Evolutionary conservation across 805 yeast genomes (phyloP).

Genomic region (Pichia insulana): DNA sequence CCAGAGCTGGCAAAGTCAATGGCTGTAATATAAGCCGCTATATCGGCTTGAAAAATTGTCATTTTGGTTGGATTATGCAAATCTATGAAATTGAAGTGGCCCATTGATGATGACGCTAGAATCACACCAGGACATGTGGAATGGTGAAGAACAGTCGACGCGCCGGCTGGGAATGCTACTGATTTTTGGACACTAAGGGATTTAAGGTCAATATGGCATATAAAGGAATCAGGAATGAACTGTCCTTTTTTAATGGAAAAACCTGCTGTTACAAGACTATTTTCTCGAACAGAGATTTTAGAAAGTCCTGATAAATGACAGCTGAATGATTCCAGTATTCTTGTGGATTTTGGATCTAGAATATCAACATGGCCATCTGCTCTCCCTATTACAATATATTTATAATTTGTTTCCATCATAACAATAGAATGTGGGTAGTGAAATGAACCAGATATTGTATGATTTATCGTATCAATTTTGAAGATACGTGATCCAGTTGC

Average conservation of each 20-base stretch:
- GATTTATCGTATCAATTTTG: constrained; percentile 35
- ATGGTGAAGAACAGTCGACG: constrained; percentile 73
- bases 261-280: constrained; percentile 73
- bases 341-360: constrained; percentile 45
- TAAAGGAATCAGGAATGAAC: constrained; percentile 64
- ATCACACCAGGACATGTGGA: constrained; percentile 78
- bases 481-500: constrained; percentile 27
- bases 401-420: constrained; percentile 41
- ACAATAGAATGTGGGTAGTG: constrained; percentile 38
- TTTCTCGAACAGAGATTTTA: constrained; percentile 56
- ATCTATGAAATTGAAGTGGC: constrained; percentile 82
- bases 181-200: constrained; percentile 67
- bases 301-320: constrained; percentile 57
- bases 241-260: constrained; percentile 56
- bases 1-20: constrained; percentile 62
- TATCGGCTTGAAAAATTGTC: constrained; percentile 57
- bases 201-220: constrained; percentile 72
- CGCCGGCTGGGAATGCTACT: constrained; percentile 83
- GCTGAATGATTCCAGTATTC: constrained; percentile 42
- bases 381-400: constrained; percentile 50
- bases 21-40: constrained; percentile 37
- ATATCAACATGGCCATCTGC: constrained; percentile 55
- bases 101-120: constrained; percentile 62
- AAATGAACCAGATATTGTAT: constrained; percentile 28
- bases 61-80: constrained; percentile 67